A percentile compares a stretch with the other conserved stretches of the same genome.
These are phyloP conservation scores for Alternaria dauci DNA, from an alignment of 2,329 filamentous ascomycete species.

Conservation along the genomic window DNA sequence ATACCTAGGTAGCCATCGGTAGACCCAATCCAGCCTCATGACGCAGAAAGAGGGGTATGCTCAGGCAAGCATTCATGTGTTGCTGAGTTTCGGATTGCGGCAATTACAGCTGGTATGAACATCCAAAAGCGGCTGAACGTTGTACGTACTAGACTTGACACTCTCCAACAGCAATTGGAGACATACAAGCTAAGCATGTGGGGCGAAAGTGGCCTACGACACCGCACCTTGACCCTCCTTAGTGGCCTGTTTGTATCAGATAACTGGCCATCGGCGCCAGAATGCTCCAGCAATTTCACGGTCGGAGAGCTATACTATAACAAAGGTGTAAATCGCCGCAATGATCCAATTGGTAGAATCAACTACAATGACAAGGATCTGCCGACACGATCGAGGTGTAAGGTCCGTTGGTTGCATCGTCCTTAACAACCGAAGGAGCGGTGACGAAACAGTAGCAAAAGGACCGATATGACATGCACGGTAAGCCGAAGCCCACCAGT, in stretches of 20 bases:
- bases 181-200: constrained; percentile 4
- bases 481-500: constrained; percentile 21
- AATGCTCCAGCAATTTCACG: constrained; percentile 6
- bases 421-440: constrained; percentile 28
- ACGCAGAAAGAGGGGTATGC: constrained; percentile 31
- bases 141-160: constrained; percentile 5
- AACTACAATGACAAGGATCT: constrained; percentile 8
- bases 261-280: constrained; percentile 8
- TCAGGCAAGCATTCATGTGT: constrained; percentile 14
- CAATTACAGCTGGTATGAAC: constrained; percentile 10
- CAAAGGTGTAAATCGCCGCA: constrained; percentile 9
- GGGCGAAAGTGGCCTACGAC: constrained; percentile 3
- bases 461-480: constrained; percentile 33
- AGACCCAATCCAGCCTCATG: constrained; percentile 18
- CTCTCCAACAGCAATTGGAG: constrained; percentile 1
- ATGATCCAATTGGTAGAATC: constrained; percentile 14
- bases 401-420: constrained; percentile 22
- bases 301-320: constrained; percentile 10
- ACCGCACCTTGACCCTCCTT: background rate
- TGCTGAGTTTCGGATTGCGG: constrained; percentile 14
- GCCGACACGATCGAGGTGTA: constrained; percentile 15
- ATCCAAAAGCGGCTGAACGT: constrained; percentile 6
- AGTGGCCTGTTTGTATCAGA: constrained; percentile 6
- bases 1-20: background rate
- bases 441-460: constrained; percentile 33